Conservation (phyloP, 305 asterid species). For the Fraxinus ornus region DNA sequence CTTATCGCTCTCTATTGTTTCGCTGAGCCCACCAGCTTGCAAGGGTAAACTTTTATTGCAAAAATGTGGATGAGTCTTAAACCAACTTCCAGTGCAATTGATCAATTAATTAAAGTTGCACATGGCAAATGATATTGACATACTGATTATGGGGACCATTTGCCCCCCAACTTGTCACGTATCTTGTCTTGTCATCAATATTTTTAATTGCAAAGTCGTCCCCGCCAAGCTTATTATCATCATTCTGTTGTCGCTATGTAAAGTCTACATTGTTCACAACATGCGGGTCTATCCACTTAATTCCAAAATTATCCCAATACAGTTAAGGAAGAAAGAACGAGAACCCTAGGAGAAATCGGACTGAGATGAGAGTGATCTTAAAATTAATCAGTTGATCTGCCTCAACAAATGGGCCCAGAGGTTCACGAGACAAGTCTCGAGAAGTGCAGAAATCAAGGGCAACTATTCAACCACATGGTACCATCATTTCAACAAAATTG, state of each 20-base stretch:
- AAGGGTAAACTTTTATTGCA: neutral
- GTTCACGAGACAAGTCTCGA: too few relatives aligned
- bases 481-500: too few relatives aligned
- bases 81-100: neutral
- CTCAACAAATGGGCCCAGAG: too few relatives aligned
- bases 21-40: neutral
- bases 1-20: too few relatives aligned
- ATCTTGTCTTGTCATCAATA: conserved; percentile 16
- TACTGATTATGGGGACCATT: conserved; percentile 21
- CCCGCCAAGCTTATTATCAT: conserved; percentile 13
- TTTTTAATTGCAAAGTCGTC: conserved; percentile 5
- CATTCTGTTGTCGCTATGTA: neutral
- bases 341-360: neutral
- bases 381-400: too few relatives aligned
- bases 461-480: too few relatives aligned
- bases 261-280: neutral
- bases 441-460: too few relatives aligned
- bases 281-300: conserved; percentile 4
- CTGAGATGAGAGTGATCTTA: too few relatives aligned
- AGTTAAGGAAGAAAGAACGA: neutral
- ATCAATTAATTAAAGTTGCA: neutral
- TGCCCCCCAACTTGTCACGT: conserved; percentile 35
- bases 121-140: neutral
- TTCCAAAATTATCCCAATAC: conserved; percentile 7
- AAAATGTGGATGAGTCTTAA: neutral